Conservation (phyloP, 106 monocot species). For the Dendrobium catenatum region DNA sequence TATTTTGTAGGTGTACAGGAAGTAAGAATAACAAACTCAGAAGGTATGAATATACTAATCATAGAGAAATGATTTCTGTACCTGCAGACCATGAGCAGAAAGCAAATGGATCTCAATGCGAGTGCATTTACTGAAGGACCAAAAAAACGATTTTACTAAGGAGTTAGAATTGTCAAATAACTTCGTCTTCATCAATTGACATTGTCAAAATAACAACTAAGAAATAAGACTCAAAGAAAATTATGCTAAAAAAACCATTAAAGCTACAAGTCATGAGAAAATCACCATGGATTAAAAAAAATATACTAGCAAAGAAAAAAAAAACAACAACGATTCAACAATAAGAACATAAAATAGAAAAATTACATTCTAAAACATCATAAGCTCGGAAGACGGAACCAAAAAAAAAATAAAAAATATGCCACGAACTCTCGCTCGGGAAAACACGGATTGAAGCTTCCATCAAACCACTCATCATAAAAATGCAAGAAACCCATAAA, state of each 20-base stretch:
- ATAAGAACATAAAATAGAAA: not conserved
- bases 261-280: not conserved
- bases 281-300: not conserved
- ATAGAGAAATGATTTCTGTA: slow-evolving; percentile 1
- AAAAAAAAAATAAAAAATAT: not conserved
- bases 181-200: not conserved
- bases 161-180: not conserved
- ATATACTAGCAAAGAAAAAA: not conserved
- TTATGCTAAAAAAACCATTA: not conserved
- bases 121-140: slow-evolving; percentile 80
- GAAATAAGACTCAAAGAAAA: not conserved
- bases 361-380: not conserved
- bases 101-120: slow-evolving; percentile 98
- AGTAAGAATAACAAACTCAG: not conserved
- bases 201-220: not conserved
- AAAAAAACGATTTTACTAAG: not conserved
- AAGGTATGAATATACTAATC: not conserved
- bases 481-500: not conserved
- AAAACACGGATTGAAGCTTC: not conserved
- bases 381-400: not conserved
- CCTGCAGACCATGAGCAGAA: slow-evolving; percentile 92
- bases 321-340: not conserved
- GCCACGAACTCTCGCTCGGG: not conserved
- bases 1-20: not conserved
- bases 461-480: not conserved